Conservation (phyloP, 2,329 filamentous ascomycete genomes). For the Neonectria punicea region DNA sequence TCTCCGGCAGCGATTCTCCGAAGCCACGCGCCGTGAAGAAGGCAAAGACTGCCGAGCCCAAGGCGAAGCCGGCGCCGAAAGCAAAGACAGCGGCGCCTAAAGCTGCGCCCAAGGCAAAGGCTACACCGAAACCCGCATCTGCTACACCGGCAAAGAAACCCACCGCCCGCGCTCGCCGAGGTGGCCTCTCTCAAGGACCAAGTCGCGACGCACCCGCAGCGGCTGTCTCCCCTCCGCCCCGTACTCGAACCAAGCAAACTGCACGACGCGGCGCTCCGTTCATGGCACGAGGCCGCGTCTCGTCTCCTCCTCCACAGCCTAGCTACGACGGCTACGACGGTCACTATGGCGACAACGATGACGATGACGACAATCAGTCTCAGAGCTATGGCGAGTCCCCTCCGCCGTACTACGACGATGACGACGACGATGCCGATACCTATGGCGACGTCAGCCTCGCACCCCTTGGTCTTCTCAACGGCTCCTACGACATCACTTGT, state of each 20-base stretch:
- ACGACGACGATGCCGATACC: background rate
- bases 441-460: slow-evolving; percentile 24
- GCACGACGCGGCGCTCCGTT: slow-evolving; percentile 44
- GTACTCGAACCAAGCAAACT: slow-evolving; percentile 29
- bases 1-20: background rate
- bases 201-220: slow-evolving; percentile 4
- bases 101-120: slow-evolving; percentile 10
- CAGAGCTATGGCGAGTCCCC: slow-evolving; percentile 21
- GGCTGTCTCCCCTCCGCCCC: background rate
- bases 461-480: slow-evolving; percentile 55
- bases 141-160: slow-evolving; percentile 5
- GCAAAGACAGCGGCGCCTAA: slow-evolving; percentile 12
- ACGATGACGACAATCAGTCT: background rate
- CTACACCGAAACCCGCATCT: background rate
- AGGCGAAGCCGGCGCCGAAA: background rate
- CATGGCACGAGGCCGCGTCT: slow-evolving; percentile 37
- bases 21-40: slow-evolving; percentile 26
- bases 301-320: slow-evolving; percentile 2
- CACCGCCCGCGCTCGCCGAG: slow-evolving; percentile 24
- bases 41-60: slow-evolving; percentile 18
- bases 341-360: background rate
- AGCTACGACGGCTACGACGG: background rate
- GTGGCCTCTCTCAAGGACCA: slow-evolving; percentile 20
- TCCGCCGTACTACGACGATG: slow-evolving; percentile 30
- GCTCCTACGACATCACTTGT: slow-evolving; percentile 54